Percentiles rank a stretch among this genome's conserved stretches.
Evolutionary conservation across 768 basidiomycete species (phyloP).

Genomic region (Lentinus brumalis): DNA sequence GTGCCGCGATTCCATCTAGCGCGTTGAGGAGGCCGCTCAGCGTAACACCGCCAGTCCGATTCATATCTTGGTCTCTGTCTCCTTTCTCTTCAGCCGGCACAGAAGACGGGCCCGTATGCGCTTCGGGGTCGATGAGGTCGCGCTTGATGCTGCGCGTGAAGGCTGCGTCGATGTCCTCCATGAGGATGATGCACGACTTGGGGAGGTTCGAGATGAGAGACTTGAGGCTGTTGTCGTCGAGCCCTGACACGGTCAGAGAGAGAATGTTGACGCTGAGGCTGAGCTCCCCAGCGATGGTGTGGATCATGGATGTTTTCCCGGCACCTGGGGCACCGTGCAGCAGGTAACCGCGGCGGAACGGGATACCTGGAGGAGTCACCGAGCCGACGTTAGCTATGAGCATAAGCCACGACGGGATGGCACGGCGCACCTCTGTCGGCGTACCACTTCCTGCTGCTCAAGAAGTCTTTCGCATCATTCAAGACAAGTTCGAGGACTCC

Average conservation of each 20-base stretch:
- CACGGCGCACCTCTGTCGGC: constrained; percentile 52
- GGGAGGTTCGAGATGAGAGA: constrained; percentile 65
- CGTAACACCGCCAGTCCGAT: constrained; percentile 45
- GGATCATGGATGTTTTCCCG: constrained; percentile 80
- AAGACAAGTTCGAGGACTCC: constrained; percentile 67
- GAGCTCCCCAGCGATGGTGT: constrained; percentile 77
- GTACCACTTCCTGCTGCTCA: constrained; percentile 73
- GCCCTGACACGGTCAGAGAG: constrained; percentile 59
- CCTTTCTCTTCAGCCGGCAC: constrained; percentile 27
- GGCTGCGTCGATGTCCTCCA: constrained; percentile 86
- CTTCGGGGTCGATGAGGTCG: constrained; percentile 15
- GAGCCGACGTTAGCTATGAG: background rate
- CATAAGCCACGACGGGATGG: background rate
- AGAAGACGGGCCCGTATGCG: constrained; percentile 2
- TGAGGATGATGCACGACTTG: constrained; percentile 71
- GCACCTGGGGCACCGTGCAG: constrained; percentile 76
- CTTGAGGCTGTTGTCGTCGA: constrained; percentile 64
- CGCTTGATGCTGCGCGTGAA: constrained; percentile 47
- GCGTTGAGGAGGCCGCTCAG: constrained; percentile 78
- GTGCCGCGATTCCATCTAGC: constrained; percentile 57
- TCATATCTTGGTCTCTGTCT: constrained; percentile 24
- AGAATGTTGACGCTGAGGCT: constrained; percentile 73
- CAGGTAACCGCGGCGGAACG: constrained; percentile 81
- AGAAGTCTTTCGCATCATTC: constrained; percentile 71
- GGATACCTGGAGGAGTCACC: constrained; percentile 44